phyloP scores from a whole-genome alignment of 108 stramenopile genomes.

The Phaeodactylum tricornutum region DNA sequence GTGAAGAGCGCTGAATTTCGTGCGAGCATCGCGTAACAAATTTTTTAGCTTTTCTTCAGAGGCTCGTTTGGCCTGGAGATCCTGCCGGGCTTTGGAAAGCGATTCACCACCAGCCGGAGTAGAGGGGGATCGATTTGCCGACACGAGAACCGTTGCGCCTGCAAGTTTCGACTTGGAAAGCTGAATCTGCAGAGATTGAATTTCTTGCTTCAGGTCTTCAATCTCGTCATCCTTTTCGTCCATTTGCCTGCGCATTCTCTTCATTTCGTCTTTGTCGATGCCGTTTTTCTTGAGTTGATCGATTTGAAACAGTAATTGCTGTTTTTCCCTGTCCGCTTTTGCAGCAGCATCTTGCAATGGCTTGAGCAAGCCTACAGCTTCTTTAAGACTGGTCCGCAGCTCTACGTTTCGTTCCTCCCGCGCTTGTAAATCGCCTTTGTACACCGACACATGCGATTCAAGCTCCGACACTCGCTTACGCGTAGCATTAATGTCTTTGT shows the following conservation, averaged over 20 bases:
- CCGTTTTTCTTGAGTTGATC: conserved; percentile 9
- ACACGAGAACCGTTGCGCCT: background rate
- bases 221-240: conserved; percentile 11
- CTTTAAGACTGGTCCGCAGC: conserved; percentile 32
- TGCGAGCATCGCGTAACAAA: conserved; percentile 29
- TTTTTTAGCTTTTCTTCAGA: conserved; percentile 26
- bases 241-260: conserved; percentile 11
- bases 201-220: conserved; percentile 4
- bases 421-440: conserved; percentile 24
- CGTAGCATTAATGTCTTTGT: background rate
- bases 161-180: conserved; percentile 14
- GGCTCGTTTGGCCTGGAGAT: conserved; percentile 34
- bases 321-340: conserved; percentile 24
- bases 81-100: conserved; percentile 29
- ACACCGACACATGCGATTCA: conserved; percentile 13
- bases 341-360: conserved; percentile 50
- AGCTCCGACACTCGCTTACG: conserved; percentile 7
- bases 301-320: conserved; percentile 4
- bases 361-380: conserved; percentile 42
- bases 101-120: no score
- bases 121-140: conserved; percentile 2
- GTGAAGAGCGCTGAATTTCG: conserved; percentile 24
- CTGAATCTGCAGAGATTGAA: conserved; percentile 8
- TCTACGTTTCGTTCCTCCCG: conserved; percentile 33
- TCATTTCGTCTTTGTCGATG: background rate